These are phyloP conservation scores for Striga hermonthica DNA, from an alignment of 305 asterid genomes.

Conservation along the genomic window DNA sequence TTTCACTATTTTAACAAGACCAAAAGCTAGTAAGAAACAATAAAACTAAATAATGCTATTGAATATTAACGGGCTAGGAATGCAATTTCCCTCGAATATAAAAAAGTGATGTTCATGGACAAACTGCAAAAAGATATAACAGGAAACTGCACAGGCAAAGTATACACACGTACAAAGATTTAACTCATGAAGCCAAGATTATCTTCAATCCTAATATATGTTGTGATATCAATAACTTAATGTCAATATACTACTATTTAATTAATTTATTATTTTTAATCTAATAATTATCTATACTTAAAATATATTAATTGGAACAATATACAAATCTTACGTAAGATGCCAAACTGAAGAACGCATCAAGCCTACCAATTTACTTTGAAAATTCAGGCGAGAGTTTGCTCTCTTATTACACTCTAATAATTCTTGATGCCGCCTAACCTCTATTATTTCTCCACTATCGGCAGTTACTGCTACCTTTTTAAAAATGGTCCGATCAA, in stretches of 20 bases:
- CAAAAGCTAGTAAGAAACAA: constrained; percentile 11
- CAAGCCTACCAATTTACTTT: too few relatives aligned
- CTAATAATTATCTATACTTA: too few relatives aligned
- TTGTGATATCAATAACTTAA: too few relatives aligned
- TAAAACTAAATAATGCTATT: not conserved
- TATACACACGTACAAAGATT: not conserved
- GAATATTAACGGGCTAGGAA: not conserved
- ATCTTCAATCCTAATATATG: not conserved
- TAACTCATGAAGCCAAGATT: not conserved
- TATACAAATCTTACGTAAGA: too few relatives aligned
- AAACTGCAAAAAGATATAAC: not conserved
- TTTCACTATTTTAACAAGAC: not conserved
- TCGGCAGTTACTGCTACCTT: too few relatives aligned
- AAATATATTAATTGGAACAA: too few relatives aligned
- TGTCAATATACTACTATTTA: not conserved
- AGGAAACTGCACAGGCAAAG: not conserved
- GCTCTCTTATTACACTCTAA: too few relatives aligned
- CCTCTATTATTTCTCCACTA: too few relatives aligned
- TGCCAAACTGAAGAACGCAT: too few relatives aligned
- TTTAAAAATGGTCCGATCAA: too few relatives aligned
- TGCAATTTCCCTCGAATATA: not conserved
- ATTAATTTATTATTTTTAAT: not conserved
- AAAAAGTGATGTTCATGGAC: not conserved
- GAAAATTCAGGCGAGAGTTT: too few relatives aligned
- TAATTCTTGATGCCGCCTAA: too few relatives aligned